A percentile compares a stretch with the other conserved stretches of the same genome.
These are phyloP conservation scores for Suhomyces sp. DNA, from an alignment of 805 yeast genomes.

Conservation along the genomic window DNA sequence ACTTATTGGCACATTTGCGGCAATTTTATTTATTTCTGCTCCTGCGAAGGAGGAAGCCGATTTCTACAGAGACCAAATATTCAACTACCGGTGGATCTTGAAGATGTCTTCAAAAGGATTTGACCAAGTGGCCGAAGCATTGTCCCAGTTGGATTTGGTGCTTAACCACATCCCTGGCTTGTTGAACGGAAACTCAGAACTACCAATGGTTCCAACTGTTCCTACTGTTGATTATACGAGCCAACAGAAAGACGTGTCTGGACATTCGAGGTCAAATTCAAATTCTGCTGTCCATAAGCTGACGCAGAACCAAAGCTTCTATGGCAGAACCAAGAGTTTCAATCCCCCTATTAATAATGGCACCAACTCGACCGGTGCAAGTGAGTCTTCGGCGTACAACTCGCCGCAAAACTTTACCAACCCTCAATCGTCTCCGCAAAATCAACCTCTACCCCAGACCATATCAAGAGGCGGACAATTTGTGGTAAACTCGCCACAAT, in stretches of 20 bases:
- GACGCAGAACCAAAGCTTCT: neutral
- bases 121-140: conserved; percentile 73
- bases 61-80: conserved; percentile 63
- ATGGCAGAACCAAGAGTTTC: conserved; percentile 1
- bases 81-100: conserved; percentile 73
- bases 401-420: conserved; percentile 19
- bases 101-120: conserved; percentile 74
- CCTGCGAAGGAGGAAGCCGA: conserved; percentile 56
- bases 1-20: conserved; percentile 84
- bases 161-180: conserved; percentile 74
- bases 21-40: conserved; percentile 67
- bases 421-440: neutral
- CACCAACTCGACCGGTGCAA: neutral
- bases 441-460: conserved; percentile 2
- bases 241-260: conserved; percentile 4
- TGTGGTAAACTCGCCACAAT: conserved; percentile 24
- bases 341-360: conserved; percentile 3
- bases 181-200: conserved; percentile 36
- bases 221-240: conserved; percentile 25
- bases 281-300: neutral
- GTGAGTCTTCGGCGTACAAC: conserved; percentile 12
- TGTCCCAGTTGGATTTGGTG: conserved; percentile 67
- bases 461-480: conserved; percentile 18
- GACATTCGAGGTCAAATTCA: neutral
- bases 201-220: conserved; percentile 37